Evolutionary conservation across 352 stramenopile species (phyloP), one percentile per base, ranked within the genome.

Genomic region (Chrysophaeum taylorii): DNA sequence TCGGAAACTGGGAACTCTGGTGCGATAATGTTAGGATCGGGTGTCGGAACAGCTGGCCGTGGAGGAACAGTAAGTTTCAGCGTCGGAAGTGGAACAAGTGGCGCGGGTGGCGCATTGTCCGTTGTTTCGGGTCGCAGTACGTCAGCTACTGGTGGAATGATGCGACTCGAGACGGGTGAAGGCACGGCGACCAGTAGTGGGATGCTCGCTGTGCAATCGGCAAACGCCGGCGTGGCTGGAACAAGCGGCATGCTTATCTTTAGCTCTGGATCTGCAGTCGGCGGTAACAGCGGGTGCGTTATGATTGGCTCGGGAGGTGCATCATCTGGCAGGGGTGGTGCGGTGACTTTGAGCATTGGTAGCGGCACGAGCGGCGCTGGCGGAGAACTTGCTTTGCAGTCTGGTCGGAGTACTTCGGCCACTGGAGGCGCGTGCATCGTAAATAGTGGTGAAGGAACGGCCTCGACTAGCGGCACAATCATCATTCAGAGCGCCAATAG

Each of bases 271-370:
- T 61, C 72, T 35, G 64, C 41, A 33, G 68, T 38, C 2, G 52
- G 36, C 25, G 72, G 72, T 27, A 74, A 72, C 57, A 72, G 33
- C 21, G 72, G 72, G 53, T 68, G 33, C 2, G 66, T 76, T 27
- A 29, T 61, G 12, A 15, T 76, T 39, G 73, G 70, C 5, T 72
- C 57, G n/a, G 72, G 72, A 16, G 52, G 31, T 0, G 52, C 69
- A 5, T 57, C 66, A 21, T 52, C 61, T 15, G 73, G 70, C 42
- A 42, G 63, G n/a, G 73, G 73, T 7, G 73, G 73, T 16, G 62
- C 68, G n/a, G 45, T 77, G 5, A 67, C 41, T 27, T 25, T 77
- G 29, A 38, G 45, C 35, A 70, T 75, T n/a, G 73, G 73, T 23
- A 73, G 37, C 39, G 70, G 73, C 12, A 69, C n/a, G 29, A 64